Evolutionary conservation across 331 rosid species (phyloP).

Genomic region (Quercus phellos): DNA sequence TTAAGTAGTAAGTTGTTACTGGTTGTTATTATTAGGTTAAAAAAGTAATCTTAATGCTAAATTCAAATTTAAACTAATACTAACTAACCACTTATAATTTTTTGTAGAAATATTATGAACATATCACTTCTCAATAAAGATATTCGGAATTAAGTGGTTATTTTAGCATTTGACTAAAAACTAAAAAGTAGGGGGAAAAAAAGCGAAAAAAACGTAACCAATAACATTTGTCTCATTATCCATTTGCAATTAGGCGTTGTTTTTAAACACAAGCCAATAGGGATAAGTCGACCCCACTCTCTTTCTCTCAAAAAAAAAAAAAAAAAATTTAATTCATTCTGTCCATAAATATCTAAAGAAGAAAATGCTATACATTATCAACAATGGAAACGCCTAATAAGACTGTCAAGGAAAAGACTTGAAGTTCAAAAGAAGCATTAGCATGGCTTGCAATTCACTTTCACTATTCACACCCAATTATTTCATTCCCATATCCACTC

Average conservation of each 20-base stretch:
- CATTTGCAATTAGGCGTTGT: neutral
- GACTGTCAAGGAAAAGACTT: neutral
- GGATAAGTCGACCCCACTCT: neutral
- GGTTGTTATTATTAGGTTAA: too few relatives aligned
- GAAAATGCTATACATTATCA: neutral
- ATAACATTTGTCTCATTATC: conserved; percentile 22
- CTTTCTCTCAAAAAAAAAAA: too few relatives aligned
- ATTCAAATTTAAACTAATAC: too few relatives aligned
- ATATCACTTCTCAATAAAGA: rapidly evolving
- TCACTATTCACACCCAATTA: conserved; percentile 30
- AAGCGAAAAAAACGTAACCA: neutral
- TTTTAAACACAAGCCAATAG: conserved; percentile 20
- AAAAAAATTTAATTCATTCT: neutral
- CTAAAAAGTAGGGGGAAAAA: conserved; percentile 1
- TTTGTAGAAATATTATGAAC: neutral
- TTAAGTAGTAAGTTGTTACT: too few relatives aligned
- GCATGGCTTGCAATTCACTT: conserved; percentile 41
- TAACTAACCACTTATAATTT: rapidly evolving
- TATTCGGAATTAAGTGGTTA: neutral
- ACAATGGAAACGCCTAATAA: neutral
- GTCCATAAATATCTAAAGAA: conserved; percentile 1
- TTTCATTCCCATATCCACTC: conserved; percentile 18
- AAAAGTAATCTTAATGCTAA: too few relatives aligned
- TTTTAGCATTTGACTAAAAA: neutral
- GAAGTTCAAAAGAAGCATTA: conserved; percentile 17